Evolutionary conservation across 192 early-diverging fungal genomes (phyloP), one percentile per base, ranked within the genome.

Genomic region (Gigaspora rosea): DNA sequence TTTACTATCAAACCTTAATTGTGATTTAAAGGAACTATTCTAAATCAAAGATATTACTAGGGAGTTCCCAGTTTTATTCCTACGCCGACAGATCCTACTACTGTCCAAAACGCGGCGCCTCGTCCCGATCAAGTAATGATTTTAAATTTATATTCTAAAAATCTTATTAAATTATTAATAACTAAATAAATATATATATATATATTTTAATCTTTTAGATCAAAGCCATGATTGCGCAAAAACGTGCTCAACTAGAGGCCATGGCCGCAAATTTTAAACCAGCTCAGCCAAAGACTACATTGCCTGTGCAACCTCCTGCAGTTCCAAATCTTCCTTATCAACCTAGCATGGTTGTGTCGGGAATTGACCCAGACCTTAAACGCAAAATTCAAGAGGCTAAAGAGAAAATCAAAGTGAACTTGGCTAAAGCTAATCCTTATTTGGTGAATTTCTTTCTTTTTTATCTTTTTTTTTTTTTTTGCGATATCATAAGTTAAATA

Each of bases 331-430:
- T 6, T 12, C 33, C 22, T 20, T 70, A 27, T 52, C 47, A 73
- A 54, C 62, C 12, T 58, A 59, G 32, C 66, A 47, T 33, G 3
- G 41, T 18, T 8, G 57, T 48, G 7, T 33, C n/a, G 3, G 64
- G 16, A 32, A 76, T 67, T 27, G 75, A 76, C 54, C 75, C 78
- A 18, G 86, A 87, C 61, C 78, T 87, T 32, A 81, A 88, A 77
- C 78, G 83, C 16, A 80, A 82, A 69, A 89, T 90, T 56, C 85
- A 78, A 20, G 86, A 86, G 75, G 83, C 77, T 8, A 82, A 79
- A 75, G 84, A 72, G 61, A 70, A 73, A 68, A 27, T 84, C 10
- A 76, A 56, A 66, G 33, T 57, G 16, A 76, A 50, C 49, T 56
- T 76, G 20, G 50, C 65, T 4, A 76, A 67, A 57, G 65, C 75